Conservation (phyloP, 2,329 filamentous ascomycete species). For the Neofusicoccum laricinum region DNA sequence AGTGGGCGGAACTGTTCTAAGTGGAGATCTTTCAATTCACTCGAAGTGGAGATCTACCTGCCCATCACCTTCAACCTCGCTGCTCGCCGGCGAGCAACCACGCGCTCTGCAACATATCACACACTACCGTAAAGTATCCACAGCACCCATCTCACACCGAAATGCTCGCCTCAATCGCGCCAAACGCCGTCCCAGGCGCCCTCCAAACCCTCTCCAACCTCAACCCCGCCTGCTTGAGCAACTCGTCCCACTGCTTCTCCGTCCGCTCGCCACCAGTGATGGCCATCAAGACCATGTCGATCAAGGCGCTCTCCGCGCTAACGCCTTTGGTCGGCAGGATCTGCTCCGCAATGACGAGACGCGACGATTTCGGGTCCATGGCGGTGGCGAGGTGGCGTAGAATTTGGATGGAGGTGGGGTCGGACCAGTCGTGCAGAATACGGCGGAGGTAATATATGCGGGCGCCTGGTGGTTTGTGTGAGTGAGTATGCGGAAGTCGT, state of each 20-base stretch:
- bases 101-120: too few species aligned
- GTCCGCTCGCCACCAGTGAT: constrained; percentile 22
- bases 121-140: too few species aligned
- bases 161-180: constrained; percentile 15
- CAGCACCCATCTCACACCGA: not conserved
- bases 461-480: constrained; percentile 23
- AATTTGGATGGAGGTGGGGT: constrained; percentile 32
- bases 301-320: constrained; percentile 27
- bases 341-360: constrained; percentile 36
- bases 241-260: constrained; percentile 19
- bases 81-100: too few species aligned
- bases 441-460: constrained; percentile 36
- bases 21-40: too few species aligned
- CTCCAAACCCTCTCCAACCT: constrained; percentile 18
- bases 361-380: constrained; percentile 31
- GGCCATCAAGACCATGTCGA: constrained; percentile 41
- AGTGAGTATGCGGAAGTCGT: too few species aligned
- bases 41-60: too few species aligned
- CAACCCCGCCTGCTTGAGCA: constrained; percentile 20
- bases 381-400: constrained; percentile 31
- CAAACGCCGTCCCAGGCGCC: constrained; percentile 7
- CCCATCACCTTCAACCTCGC: too few species aligned
- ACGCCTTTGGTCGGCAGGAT: constrained; percentile 32
- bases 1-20: too few species aligned
- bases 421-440: constrained; percentile 40